Conservation (phyloP, 108 stramenopile genomes). For the Cyclotella sp. region DNA sequence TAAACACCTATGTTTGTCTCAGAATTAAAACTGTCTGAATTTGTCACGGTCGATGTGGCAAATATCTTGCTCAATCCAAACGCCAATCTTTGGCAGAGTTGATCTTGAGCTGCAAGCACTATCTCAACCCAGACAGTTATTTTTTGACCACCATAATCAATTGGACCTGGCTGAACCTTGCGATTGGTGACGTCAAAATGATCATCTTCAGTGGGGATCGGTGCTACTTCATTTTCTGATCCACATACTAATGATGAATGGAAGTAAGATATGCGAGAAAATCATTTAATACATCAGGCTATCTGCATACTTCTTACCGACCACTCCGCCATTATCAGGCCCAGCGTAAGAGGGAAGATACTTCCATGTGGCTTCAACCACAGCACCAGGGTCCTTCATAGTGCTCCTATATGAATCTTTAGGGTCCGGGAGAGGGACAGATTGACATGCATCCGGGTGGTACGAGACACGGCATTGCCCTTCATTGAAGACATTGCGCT, state of each 20-base stretch:
- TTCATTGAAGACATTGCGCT: constrained; percentile 40
- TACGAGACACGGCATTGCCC: constrained; percentile 20
- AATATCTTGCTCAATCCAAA: constrained; percentile 55
- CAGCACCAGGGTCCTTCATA: background rate
- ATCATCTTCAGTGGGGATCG: constrained; percentile 31
- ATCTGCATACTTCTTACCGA: background rate
- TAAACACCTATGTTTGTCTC: constrained; percentile 51
- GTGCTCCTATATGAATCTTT: background rate
- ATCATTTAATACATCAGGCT: constrained; percentile 9
- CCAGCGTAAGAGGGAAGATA: constrained; percentile 35
- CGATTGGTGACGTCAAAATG: constrained; percentile 39
- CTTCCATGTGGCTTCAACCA: constrained; percentile 9
- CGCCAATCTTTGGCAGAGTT: constrained; percentile 54
- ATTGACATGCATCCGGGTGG: constrained; percentile 32
- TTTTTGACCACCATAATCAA: constrained; percentile 35
- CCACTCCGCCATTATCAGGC: constrained; percentile 21
- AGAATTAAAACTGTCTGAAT: constrained; percentile 26
- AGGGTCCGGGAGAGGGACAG: constrained; percentile 4
- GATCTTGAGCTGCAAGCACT: constrained; percentile 43
- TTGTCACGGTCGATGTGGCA: constrained; percentile 10
- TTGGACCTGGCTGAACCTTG: constrained; percentile 18
- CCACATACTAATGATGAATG: constrained; percentile 30
- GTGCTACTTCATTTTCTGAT: constrained; percentile 48
- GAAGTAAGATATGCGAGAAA: background rate
- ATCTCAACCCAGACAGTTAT: constrained; percentile 35